A percentile compares a stretch with the other conserved stretches of the same genome.
These are phyloP conservation scores for Salix exigua DNA, from an alignment of 345 rosid genomes.

Conservation along the genomic window DNA sequence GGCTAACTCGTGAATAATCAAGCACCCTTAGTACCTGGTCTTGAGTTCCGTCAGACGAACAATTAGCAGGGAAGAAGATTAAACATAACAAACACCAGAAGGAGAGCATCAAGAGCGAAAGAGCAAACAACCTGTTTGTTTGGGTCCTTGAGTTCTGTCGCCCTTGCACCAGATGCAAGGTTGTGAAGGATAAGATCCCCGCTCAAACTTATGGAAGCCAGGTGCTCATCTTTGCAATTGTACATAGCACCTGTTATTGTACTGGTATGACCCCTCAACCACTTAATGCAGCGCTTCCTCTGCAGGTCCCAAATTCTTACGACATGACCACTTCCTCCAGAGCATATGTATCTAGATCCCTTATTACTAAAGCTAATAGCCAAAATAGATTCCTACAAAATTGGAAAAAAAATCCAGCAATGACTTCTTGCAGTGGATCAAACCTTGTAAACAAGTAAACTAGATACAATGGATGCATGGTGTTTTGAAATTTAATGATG, in stretches of 20 bases:
- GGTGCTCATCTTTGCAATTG: constrained; percentile 95
- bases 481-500: background rate
- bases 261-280: constrained; percentile 87
- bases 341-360: constrained; percentile 87
- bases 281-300: constrained; percentile 83
- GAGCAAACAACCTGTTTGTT: constrained; percentile 74
- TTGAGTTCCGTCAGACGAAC: constrained; percentile 45
- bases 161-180: constrained; percentile 89
- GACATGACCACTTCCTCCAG: constrained; percentile 87
- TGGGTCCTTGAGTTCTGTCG: constrained; percentile 92
- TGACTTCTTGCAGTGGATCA: constrained; percentile 8
- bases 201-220: constrained; percentile 85
- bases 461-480: background rate
- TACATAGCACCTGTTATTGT: constrained; percentile 84
- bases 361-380: constrained; percentile 85
- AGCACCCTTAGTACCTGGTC: constrained; percentile 97
- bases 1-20: constrained; percentile 86
- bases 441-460: background rate
- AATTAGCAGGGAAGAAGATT: constrained; percentile 37
- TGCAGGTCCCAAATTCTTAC: constrained; percentile 98
- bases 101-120: constrained; percentile 16
- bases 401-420: background rate
- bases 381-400: constrained; percentile 70
- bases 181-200: constrained; percentile 94
- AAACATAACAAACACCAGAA: constrained; percentile 15